phyloP scores from a whole-genome alignment of 2,329 filamentous ascomycete genomes.

The Colletotrichum spaethianum region DNA sequence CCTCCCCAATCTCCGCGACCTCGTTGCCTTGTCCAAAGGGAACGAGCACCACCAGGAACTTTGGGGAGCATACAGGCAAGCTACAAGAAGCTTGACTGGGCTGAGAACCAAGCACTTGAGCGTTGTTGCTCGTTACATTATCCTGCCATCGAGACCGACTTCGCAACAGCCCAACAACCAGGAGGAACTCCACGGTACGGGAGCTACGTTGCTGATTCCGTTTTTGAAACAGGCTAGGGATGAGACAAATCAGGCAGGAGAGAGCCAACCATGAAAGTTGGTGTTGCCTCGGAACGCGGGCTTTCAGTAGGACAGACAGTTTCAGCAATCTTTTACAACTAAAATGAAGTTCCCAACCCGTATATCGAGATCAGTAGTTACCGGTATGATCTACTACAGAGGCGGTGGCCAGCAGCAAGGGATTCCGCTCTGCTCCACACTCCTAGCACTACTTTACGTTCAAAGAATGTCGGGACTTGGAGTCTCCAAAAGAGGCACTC shows the following conservation, averaged over 20 bases:
- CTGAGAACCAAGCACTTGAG: not conserved
- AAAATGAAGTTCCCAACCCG: too few relatives aligned
- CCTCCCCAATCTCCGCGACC: not conserved
- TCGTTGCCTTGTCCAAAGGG: not conserved
- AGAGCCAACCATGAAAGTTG: conserved; percentile 1
- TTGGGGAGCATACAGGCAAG: not conserved
- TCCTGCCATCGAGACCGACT: not conserved
- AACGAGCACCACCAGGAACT: not conserved
- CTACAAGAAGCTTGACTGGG: not conserved
- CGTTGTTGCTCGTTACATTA: not conserved
- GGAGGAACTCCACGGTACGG: not conserved
- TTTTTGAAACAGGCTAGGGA: not conserved
- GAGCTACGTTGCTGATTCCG: not conserved
- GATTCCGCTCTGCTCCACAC: too few relatives aligned
- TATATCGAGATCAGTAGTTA: too few relatives aligned
- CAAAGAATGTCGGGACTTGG: too few relatives aligned
- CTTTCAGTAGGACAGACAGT: too few relatives aligned
- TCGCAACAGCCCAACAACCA: not conserved
- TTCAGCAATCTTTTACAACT: too few relatives aligned
- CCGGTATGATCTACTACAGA: too few relatives aligned
- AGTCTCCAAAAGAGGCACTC: too few relatives aligned
- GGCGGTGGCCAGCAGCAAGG: too few relatives aligned
- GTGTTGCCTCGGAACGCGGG: too few relatives aligned
- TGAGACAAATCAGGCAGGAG: conserved; percentile 9
- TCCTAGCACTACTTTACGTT: too few relatives aligned